Base-by-base conservation (phyloP, 2,329 filamentous ascomycete genomes). In the Podosphaera xanthii region DNA sequence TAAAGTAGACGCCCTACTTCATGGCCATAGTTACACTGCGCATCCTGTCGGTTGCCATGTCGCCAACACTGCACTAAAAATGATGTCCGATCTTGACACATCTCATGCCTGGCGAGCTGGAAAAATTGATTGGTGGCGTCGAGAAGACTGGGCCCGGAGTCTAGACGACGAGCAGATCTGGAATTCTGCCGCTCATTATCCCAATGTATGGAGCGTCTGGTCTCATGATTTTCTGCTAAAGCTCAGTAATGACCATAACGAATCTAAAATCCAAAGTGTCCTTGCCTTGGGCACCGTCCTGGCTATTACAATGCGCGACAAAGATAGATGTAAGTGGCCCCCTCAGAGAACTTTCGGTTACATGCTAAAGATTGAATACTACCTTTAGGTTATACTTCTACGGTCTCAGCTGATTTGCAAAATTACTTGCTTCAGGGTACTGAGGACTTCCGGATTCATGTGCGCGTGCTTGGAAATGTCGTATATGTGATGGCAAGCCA, bases 21-120 rank as follows among this genome's bases (percentile, higher is more conserved):
- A 94, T 64, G 87, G 87, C 0, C 87, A 94, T 68, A 91, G 86
- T 69, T 94, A 94, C 70, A 94, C 87, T 0, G 87, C 87, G 0
- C 87, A 94, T 69, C 77, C 88, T 0, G 78, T 92, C 1, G 88
- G 87, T 0, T 94, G 87, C 65, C 79, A 84, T 52, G 86, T 94
- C 0, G 88, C 84, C 0, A 74, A 84, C n/a, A 78, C 80, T 57
- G 82, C 81, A 0, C 68, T 94, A 7, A 68, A 70, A 7, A 74
- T 75, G 46, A 79, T 91, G 75, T 69, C 73, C 52, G 66, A 70
- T 0, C 77, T 88, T 73, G 80, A 86, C 2, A 64, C 64, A 62
- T 81, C 76, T 60, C 77, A 75, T 62, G 72, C 75, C 54, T 83
- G 80, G 62, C 31, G 48, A 44, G 30, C 34, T 42, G 30, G 30